Conservation (phyloP, 1,284 basidiomycete species). For the Hymenochaete sp. region DNA sequence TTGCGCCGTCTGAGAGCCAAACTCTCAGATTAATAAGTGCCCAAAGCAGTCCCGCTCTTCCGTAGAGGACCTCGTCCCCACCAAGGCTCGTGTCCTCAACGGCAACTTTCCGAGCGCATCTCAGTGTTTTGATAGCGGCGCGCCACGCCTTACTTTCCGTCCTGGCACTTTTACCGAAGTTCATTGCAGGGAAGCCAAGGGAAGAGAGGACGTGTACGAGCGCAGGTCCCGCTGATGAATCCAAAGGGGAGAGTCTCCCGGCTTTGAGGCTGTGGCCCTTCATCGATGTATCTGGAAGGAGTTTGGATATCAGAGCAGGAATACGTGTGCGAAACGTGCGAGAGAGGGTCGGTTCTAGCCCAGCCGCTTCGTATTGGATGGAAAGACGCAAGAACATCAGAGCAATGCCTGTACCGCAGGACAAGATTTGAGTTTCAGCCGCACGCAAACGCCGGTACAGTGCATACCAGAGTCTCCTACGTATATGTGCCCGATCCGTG, state of each 20-base stretch:
- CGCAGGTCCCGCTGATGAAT: slow-evolving; percentile 10
- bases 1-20: neutral
- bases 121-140: slow-evolving; percentile 5
- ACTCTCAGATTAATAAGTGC: slow-evolving; percentile 8
- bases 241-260: slow-evolving; percentile 11
- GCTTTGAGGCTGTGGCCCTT: slow-evolving; percentile 1
- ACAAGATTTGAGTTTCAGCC: neutral
- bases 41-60: slow-evolving; percentile 15
- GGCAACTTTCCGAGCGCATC: slow-evolving; percentile 1
- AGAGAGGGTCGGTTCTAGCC: neutral
- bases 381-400: slow-evolving; percentile 14
- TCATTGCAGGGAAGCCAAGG: slow-evolving; percentile 6
- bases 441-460: neutral
- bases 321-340: slow-evolving; percentile 4
- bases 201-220: slow-evolving; percentile 6
- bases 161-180: neutral
- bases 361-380: slow-evolving; percentile 10
- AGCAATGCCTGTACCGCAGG: slow-evolving; percentile 8
- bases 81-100: slow-evolving; percentile 4
- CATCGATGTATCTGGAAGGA: slow-evolving; percentile 1
- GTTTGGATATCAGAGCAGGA: slow-evolving; percentile 1
- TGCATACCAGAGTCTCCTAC: slow-evolving; percentile 11
- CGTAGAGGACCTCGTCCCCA: slow-evolving; percentile 16
- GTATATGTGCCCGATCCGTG: too few species aligned
- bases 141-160: neutral